Evolutionary conservation across 129 eudicot species (phyloP).

Genomic region (Lonicera japonica): DNA sequence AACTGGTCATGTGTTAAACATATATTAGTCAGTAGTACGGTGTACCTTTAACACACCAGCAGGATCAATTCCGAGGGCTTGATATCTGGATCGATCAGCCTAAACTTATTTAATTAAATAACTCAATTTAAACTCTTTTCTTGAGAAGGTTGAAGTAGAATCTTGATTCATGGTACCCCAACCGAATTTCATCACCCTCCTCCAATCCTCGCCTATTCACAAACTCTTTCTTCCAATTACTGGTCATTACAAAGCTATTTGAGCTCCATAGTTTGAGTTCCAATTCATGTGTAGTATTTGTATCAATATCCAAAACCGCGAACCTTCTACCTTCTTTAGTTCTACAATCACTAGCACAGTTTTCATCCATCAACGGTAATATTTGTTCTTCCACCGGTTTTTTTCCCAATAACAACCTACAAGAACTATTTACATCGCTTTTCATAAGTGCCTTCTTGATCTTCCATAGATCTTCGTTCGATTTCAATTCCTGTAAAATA

Average conservation of each 20-base stretch:
- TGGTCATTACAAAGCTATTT: not conserved
- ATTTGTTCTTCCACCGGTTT: not conserved
- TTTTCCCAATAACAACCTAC: not conserved
- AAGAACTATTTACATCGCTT: slow-evolving; percentile 4
- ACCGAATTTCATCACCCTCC: slow-evolving; percentile 2
- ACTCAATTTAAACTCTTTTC: not conserved
- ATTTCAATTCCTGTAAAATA: too few relatives aligned
- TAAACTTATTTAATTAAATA: too few relatives aligned
- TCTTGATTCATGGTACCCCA: not conserved
- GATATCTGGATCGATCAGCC: too few relatives aligned
- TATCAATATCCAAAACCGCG: not conserved
- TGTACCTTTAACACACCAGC: too few relatives aligned
- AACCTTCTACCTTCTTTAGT: not conserved
- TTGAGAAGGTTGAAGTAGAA: not conserved
- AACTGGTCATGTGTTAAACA: too few relatives aligned
- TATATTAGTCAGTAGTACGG: too few relatives aligned
- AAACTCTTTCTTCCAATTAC: not conserved
- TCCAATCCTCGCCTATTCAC: not conserved
- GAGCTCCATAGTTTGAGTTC: not conserved
- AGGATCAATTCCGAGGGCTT: too few relatives aligned
- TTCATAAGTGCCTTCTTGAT: not conserved
- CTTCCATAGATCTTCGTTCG: not conserved
- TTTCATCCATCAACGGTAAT: not conserved
- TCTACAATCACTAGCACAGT: not conserved
- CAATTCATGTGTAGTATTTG: not conserved